Conservation (phyloP, 1,139 yeast species). For the Hansenula lynferdii region DNA sequence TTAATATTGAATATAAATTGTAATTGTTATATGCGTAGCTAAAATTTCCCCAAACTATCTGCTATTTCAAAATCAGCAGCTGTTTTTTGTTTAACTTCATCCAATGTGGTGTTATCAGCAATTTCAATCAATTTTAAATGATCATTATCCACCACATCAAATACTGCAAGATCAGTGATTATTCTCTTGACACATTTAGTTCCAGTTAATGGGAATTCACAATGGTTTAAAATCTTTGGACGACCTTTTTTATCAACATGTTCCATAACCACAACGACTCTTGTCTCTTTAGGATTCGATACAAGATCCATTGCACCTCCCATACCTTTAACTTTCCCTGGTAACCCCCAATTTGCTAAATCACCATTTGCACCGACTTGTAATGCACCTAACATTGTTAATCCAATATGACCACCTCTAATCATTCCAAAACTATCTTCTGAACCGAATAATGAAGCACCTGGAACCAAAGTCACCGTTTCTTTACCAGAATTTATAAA, state of each 20-base stretch:
- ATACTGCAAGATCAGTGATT: constrained; percentile 46
- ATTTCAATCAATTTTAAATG: constrained; percentile 39
- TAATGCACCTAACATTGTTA: constrained; percentile 45
- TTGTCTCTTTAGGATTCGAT: constrained; percentile 39
- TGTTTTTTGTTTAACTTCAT: constrained; percentile 36
- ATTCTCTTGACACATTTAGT: constrained; percentile 38
- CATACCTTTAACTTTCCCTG: constrained; percentile 48
- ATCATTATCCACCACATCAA: constrained; percentile 33
- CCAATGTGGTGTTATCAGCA: constrained; percentile 34
- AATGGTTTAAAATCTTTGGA: constrained; percentile 39
- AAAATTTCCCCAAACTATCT: constrained; percentile 23
- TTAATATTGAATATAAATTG: too few relatives aligned
- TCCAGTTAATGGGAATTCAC: constrained; percentile 45
- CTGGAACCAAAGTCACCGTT: constrained; percentile 40
- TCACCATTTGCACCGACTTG: constrained; percentile 45
- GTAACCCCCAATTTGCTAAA: constrained; percentile 49
- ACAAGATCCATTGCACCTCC: constrained; percentile 57
- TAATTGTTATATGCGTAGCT: not conserved
- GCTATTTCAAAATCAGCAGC: constrained; percentile 37
- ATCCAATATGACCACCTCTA: constrained; percentile 40
- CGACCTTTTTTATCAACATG: constrained; percentile 43
- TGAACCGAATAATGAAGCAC: constrained; percentile 45
- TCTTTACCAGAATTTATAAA: constrained; percentile 49
- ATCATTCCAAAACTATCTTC: constrained; percentile 49
- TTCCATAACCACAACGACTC: constrained; percentile 46